Evolutionary conservation across 2,329 filamentous ascomycete genomes (phyloP), one percentile per base, ranked within the genome.

Genomic region (Pseudogymnoascus sp.): DNA sequence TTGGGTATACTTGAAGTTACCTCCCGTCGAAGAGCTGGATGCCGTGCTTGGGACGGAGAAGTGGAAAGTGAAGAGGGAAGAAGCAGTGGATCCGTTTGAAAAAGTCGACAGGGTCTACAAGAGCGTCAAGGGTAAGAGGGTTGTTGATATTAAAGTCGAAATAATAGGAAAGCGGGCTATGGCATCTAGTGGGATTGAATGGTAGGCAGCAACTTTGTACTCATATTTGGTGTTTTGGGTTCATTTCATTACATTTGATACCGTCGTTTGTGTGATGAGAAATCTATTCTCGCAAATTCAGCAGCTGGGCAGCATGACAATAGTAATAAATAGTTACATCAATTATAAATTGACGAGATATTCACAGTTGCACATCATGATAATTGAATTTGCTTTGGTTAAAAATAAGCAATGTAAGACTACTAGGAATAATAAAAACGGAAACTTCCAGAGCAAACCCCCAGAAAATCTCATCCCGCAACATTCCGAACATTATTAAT

Each of bases 11-110:
- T 74, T 95, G 64, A 88, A 88, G 74, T 78, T 96, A 29, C 92
- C 92, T 17, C 87, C 90, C 0, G 81, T 92, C 0, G 86, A 87
- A 60, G 92, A 96, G 75, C 78, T 96, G 47, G 92, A 96, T 71
- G 81, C 81, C 0, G 82, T 90, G 61, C 77, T 96, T 29, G 90
- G 90, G 0, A 96, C 91, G 0, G 78, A 80, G 68, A 87, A 84
- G 75, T 96, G 89, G 84, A 89, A 83, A 75, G 85, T 96, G 15
- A 87, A 81, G 76, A 88, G 87, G 73, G 90, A 94, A 74, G 79
- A 66, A 54, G 73, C 75, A 2, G 67, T 63, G 61, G 59, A 63
- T 4, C 69, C 68, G 29, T 73, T 73, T 68, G 70, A 70, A 63
- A 71, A 70, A 60, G 44, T 72, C 24, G 72, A 74, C 65, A 68